Conservation (phyloP, 1,284 basidiomycete genomes). For the Marasmius tenuissimus region DNA sequence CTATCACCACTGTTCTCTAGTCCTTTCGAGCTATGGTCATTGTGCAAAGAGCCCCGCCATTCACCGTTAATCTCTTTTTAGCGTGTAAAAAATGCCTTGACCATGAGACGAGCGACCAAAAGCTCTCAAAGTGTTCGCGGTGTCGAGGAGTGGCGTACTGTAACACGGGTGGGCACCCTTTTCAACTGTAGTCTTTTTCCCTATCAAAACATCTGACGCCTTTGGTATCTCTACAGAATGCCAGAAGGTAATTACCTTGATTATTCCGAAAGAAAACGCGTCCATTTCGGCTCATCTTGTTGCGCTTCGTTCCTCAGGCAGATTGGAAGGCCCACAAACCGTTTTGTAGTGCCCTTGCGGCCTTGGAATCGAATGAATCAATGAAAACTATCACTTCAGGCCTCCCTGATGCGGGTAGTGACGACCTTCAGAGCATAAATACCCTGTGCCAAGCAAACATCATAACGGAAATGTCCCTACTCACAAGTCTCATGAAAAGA, state of each 20-base stretch:
- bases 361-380: slow-evolving; percentile 17
- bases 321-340: slow-evolving; percentile 27
- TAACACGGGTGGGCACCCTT: slow-evolving; percentile 20
- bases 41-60: slow-evolving; percentile 18
- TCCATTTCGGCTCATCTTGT: background rate
- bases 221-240: slow-evolving; percentile 1
- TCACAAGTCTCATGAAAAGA: slow-evolving; percentile 17
- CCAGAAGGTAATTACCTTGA: slow-evolving; percentile 7
- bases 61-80: slow-evolving; percentile 24
- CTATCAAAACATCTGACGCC: background rate
- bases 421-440: slow-evolving; percentile 16
- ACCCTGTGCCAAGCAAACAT: slow-evolving; percentile 13
- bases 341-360: slow-evolving; percentile 25
- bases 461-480: slow-evolving; percentile 7
- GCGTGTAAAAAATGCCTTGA: slow-evolving; percentile 31
- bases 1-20: background rate
- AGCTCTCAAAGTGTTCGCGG: slow-evolving; percentile 25
- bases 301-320: slow-evolving; percentile 10
- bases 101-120: slow-evolving; percentile 12
- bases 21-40: background rate
- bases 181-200: too few species aligned
- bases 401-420: slow-evolving; percentile 13
- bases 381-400: slow-evolving; percentile 13
- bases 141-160: slow-evolving; percentile 31
- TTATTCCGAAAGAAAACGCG: background rate